phyloP scores from a whole-genome alignment of 2,329 filamentous ascomycete genomes.

The Fusarium dlaminii region DNA sequence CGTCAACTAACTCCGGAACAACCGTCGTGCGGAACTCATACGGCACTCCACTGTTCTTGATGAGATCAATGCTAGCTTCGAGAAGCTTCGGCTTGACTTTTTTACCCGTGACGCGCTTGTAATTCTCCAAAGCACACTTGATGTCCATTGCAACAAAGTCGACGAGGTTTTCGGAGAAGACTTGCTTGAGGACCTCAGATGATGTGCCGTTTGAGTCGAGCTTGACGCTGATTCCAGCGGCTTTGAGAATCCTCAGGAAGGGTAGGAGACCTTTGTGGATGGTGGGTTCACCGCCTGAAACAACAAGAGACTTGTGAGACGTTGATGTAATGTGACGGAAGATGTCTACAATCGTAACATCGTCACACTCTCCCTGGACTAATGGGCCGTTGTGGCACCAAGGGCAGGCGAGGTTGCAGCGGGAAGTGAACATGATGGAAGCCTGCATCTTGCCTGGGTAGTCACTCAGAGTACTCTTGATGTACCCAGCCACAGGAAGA shows the following conservation, averaged over 20 bases:
- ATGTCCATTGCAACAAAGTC: conserved; percentile 40
- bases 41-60: conserved; percentile 29
- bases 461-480: conserved; percentile 35
- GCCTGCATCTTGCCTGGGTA: conserved; percentile 38
- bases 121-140: conserved; percentile 38
- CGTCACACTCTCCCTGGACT: conserved; percentile 29
- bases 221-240: conserved; percentile 22
- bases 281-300: conserved; percentile 37
- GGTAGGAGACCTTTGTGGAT: conserved; percentile 37
- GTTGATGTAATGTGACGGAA: conserved; percentile 29
- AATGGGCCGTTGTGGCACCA: conserved; percentile 40
- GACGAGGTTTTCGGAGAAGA: conserved; percentile 19
- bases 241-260: conserved; percentile 27
- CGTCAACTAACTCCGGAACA: conserved; percentile 31
- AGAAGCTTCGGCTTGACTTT: conserved; percentile 29
- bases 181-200: background rate
- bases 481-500: conserved; percentile 32
- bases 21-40: conserved; percentile 39
- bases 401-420: conserved; percentile 35
- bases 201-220: conserved; percentile 38
- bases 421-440: conserved; percentile 38
- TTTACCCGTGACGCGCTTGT: conserved; percentile 31
- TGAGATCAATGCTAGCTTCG: conserved; percentile 26
- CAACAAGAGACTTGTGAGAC: conserved; percentile 32
- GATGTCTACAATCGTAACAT: conserved; percentile 14